Base-by-base conservation (phyloP, 2,329 filamentous ascomycete species). In the Xylogone sp. region DNA sequence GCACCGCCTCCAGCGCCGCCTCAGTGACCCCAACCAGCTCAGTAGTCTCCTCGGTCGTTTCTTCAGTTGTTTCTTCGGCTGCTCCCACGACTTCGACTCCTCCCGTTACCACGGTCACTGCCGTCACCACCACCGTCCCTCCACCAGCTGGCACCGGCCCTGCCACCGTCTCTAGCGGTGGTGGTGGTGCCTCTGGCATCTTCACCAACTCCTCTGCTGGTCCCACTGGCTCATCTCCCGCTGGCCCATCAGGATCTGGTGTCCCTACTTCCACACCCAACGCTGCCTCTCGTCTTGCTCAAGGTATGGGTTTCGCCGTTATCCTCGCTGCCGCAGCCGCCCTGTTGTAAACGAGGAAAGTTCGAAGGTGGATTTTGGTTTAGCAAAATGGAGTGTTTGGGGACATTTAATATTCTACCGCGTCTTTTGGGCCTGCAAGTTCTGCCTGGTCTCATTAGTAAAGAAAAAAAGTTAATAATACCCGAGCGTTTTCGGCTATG, bases 321-420 rank as follows among this genome's bases (percentile, higher is more conserved):
- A 9, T 48, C 18, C 42, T 51, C 21, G n/a, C 42, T 16, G 49
- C 29, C 20, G 20, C 54, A 22, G 21, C 54, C 27, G 58, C 54
- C 53, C 51, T 46, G 10, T 53, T 61, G 46, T 61, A 52, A 54
- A 29, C 12, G 16, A 20, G 13, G 42, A 21, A 21, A 27, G 12
- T 16, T 39, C n/a, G n/a, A 27, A 27, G 24, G 24, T n/a, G 8
- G 27, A 13, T 13, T 8, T 31, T 31, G 34, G 5, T 7, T 39
- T 39, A 39, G 34, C 34, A 16, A 39, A 39, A 27, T 6, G 24
- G 24, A 27, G 24, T 27, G 6, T 27, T 27, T 6, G 24, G 24
- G 10, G 10, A 27, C n/a, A n/a, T n/a, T n/a, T n/a, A n/a, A n/a
- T n/a, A n/a, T n/a, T n/a, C n/a, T n/a, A n/a, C n/a, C n/a, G n/a